Percentiles rank a stretch among this genome's conserved stretches.
Evolutionary conservation across 2,329 filamentous ascomycete genomes (phyloP).

Genomic region (Aspergillus fructus): DNA sequence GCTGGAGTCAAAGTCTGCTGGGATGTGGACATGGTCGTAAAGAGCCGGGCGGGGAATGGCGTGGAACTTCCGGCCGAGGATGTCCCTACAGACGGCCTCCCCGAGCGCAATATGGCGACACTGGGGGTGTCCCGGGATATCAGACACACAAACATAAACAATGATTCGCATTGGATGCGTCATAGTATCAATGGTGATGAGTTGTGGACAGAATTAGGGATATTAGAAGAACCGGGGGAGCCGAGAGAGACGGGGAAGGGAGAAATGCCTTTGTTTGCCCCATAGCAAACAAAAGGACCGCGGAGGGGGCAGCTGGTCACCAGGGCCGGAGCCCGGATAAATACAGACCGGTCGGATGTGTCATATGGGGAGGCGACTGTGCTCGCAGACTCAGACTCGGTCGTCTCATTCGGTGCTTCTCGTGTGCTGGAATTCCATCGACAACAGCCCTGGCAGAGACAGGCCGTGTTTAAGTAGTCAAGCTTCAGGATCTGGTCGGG

Average conservation of each 20-base stretch:
- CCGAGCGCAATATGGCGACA: slow-evolving; percentile 19
- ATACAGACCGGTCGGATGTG: neutral
- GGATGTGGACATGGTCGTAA: slow-evolving; percentile 23
- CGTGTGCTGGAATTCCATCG: too few relatives aligned
- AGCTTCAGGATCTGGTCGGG: neutral
- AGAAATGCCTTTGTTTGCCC: neutral
- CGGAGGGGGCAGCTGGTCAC: neutral
- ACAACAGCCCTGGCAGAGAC: neutral
- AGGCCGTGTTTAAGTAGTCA: neutral
- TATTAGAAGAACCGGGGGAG: neutral
- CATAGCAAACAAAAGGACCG: neutral
- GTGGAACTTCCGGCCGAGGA: slow-evolving; percentile 17
- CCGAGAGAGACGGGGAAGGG: neutral
- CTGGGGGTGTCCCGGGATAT: slow-evolving; percentile 20
- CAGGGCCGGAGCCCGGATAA: slow-evolving; percentile 8
- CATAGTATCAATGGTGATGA: neutral
- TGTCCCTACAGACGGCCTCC: slow-evolving; percentile 11
- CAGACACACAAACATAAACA: slow-evolving; percentile 19
- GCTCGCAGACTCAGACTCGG: neutral
- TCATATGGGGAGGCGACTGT: neutral
- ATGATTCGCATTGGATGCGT: slow-evolving; percentile 11
- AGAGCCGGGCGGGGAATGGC: slow-evolving; percentile 11
- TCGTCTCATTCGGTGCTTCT: neutral
- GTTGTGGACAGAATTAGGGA: neutral
- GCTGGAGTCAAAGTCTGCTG: slow-evolving; percentile 18